These are phyloP conservation scores for Termitomyces sp. DNA, from an alignment of 768 basidiomycete genomes.

Conservation along the genomic window DNA sequence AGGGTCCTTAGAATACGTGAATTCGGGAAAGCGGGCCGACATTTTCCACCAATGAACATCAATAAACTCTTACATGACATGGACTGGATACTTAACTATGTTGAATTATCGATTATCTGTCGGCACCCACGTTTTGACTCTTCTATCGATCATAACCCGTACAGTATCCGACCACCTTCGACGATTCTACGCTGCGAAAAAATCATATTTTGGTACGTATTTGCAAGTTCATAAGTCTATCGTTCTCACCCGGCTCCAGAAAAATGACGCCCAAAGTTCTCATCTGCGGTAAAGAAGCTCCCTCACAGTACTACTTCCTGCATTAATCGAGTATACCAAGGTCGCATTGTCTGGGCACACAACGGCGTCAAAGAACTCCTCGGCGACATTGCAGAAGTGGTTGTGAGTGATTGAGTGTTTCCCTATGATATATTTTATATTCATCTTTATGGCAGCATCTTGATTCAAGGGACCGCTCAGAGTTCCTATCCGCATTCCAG, in stretches of 20 bases:
- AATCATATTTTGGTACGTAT: background rate
- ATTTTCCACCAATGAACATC: too few species aligned
- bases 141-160: background rate
- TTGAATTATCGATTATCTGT: background rate
- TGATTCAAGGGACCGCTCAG: constrained; percentile 56
- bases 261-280: constrained; percentile 23
- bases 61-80: background rate
- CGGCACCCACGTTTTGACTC: background rate
- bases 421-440: background rate
- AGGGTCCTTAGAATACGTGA: too few species aligned
- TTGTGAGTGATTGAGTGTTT: constrained; percentile 46
- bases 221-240: background rate
- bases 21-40: background rate
- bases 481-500: constrained; percentile 61
- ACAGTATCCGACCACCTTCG: background rate
- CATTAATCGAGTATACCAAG: constrained; percentile 25
- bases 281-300: constrained; percentile 18
- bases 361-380: constrained; percentile 65
- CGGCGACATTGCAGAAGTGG: constrained; percentile 61
- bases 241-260: background rate
- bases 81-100: background rate
- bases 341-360: constrained; percentile 75
- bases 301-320: background rate
- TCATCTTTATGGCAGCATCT: constrained; percentile 23
- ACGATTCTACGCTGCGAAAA: background rate